Conservation (phyloP, 352 stramenopile species). For the Pythium aquatile region DNA sequence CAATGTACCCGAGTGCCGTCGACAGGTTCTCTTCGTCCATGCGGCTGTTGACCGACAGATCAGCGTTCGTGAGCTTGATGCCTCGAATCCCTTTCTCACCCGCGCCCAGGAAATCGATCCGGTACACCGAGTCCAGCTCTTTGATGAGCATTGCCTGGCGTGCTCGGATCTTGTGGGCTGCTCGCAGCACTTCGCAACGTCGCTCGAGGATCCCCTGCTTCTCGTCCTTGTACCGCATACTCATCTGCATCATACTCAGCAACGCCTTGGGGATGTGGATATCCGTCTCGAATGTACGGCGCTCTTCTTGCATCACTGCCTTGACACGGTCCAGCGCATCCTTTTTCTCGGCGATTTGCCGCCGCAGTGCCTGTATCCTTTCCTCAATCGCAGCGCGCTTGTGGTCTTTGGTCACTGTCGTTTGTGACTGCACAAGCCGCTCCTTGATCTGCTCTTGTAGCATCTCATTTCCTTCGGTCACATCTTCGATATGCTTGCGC, state of each 20-base stretch:
- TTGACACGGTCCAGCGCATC: constrained; percentile 56
- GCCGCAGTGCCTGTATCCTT: constrained; percentile 45
- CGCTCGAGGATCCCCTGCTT: constrained; percentile 75
- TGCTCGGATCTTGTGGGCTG: constrained; percentile 81
- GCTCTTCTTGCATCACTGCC: constrained; percentile 70
- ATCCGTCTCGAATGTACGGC: constrained; percentile 73
- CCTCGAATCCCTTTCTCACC: constrained; percentile 82
- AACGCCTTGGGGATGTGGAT: constrained; percentile 81
- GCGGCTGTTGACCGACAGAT: constrained; percentile 52
- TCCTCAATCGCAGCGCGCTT: constrained; percentile 43
- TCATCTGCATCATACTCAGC: constrained; percentile 78
- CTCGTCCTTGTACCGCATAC: constrained; percentile 80
- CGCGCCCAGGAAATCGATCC: constrained; percentile 78
- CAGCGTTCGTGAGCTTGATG: constrained; percentile 73
- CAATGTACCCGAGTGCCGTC: constrained; percentile 83
- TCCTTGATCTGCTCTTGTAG: constrained; percentile 57
- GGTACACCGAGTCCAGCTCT: constrained; percentile 74
- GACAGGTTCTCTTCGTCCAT: constrained; percentile 80
- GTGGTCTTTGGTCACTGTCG: constrained; percentile 46
- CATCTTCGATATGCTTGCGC: constrained; percentile 45
- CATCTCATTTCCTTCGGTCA: constrained; percentile 40
- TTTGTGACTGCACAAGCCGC: constrained; percentile 39
- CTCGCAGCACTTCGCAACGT: constrained; percentile 70
- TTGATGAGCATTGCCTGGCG: constrained; percentile 78
- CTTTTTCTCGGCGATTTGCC: constrained; percentile 55